A percentile compares a stretch with the other conserved stretches of the same genome.
Conservation (phyloP, 331 rosid genomes). For the Rosa hybrid region DNA sequence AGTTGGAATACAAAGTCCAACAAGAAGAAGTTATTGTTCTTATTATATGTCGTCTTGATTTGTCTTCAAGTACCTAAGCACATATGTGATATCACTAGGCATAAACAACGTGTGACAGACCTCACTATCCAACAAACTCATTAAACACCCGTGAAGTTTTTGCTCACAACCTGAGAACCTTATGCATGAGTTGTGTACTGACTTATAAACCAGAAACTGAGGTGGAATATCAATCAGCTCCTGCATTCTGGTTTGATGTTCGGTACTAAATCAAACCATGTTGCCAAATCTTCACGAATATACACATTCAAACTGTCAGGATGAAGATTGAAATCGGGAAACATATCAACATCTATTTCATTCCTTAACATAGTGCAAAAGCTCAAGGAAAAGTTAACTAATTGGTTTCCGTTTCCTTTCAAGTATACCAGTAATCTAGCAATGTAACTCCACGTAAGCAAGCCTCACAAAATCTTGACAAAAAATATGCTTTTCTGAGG, state of each 20-base stretch:
- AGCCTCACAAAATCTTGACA: too few relatives aligned
- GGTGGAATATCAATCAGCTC: not conserved
- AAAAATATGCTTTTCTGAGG: too few relatives aligned
- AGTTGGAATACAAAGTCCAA: slow-evolving; percentile 1
- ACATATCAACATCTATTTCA: not conserved
- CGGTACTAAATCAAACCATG: not conserved
- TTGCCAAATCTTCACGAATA: not conserved
- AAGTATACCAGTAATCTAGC: too few relatives aligned
- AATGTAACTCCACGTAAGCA: too few relatives aligned
- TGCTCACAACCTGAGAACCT: not conserved
- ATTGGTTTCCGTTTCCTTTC: too few relatives aligned
- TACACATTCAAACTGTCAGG: not conserved
- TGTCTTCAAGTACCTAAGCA: not conserved
- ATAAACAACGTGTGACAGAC: slow-evolving; percentile 1
- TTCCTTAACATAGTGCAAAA: not conserved
- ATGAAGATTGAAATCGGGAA: not conserved
- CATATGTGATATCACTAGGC: not conserved
- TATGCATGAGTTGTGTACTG: not conserved
- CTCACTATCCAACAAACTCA: not conserved
- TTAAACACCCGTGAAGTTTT: not conserved
- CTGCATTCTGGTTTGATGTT: slow-evolving; percentile 1
- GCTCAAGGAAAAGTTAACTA: too few relatives aligned
- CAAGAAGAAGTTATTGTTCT: not conserved
- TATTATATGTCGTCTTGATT: not conserved
- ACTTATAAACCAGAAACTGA: not conserved